Percentiles rank a stretch among this genome's conserved stretches.
Evolutionary conservation across 805 yeast genomes (phyloP).

Genomic region (Brettanomyces bruxellensis): DNA sequence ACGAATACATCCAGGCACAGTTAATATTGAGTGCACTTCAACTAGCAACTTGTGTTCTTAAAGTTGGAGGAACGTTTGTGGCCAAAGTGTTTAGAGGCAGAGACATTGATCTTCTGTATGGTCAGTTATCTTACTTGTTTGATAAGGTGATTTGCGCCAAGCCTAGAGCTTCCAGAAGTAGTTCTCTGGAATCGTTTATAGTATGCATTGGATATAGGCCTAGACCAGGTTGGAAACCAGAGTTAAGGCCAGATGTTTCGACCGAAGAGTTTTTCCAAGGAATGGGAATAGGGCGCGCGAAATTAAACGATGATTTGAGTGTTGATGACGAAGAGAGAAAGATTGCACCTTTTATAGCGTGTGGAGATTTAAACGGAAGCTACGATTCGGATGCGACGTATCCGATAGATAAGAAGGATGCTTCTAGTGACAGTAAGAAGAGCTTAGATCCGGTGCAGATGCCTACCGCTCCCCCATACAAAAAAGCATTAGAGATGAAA

Average conservation of each 20-base stretch:
- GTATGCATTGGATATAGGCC: slow-evolving; percentile 88
- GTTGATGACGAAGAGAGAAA: slow-evolving; percentile 54
- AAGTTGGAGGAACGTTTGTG: slow-evolving; percentile 87
- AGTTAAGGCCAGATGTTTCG: slow-evolving; percentile 37
- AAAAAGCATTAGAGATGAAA: slow-evolving; percentile 81
- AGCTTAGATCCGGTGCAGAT: slow-evolving; percentile 87
- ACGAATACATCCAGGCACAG: slow-evolving; percentile 95
- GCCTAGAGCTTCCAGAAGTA: slow-evolving; percentile 91
- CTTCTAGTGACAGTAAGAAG: slow-evolving; percentile 22
- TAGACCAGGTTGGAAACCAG: slow-evolving; percentile 76
- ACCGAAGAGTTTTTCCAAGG: slow-evolving; percentile 80
- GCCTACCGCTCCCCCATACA: slow-evolving; percentile 97
- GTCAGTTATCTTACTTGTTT: slow-evolving; percentile 83
- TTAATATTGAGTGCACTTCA: slow-evolving; percentile 85
- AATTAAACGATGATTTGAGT: slow-evolving; percentile 36
- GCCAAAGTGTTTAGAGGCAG: slow-evolving; percentile 96
- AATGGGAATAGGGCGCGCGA: slow-evolving; percentile 44
- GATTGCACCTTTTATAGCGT: slow-evolving; percentile 89
- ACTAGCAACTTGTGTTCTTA: slow-evolving; percentile 78
- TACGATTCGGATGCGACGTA: slow-evolving; percentile 96
- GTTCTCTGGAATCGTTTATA: slow-evolving; percentile 87
- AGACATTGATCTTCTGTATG: slow-evolving; percentile 86
- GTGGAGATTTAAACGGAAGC: slow-evolving; percentile 75
- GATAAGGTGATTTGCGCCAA: slow-evolving; percentile 89
- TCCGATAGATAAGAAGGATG: slow-evolving; percentile 32